These are phyloP conservation scores for Strobilomyces dryophilus DNA, from an alignment of 768 basidiomycete genomes.

Conservation along the genomic window DNA sequence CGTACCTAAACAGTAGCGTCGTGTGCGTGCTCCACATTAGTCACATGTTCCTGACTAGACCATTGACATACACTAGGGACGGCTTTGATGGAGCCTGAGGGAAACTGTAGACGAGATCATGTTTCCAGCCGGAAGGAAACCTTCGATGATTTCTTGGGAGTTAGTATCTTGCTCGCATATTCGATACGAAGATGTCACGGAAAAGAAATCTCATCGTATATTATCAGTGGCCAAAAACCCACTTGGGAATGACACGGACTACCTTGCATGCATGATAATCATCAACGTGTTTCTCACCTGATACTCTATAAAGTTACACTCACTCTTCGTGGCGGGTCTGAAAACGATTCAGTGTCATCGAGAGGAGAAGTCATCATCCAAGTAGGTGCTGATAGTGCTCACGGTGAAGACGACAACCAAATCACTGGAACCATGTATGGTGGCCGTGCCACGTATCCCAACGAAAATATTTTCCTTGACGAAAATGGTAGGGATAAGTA, in stretches of 20 bases:
- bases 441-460: background rate
- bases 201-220: background rate
- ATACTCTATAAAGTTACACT: background rate
- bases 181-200: background rate
- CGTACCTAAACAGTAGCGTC: background rate
- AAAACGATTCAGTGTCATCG: background rate
- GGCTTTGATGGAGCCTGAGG: background rate
- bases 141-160: background rate
- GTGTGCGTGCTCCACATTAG: background rate
- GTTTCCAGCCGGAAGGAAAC: background rate
- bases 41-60: constrained; percentile 4
- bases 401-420: background rate
- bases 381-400: background rate
- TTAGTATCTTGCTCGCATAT: background rate
- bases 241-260: background rate
- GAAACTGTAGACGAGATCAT: background rate
- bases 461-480: background rate
- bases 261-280: background rate
- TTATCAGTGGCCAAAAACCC: background rate
- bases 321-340: background rate
- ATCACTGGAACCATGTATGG: background rate
- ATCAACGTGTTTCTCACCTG: background rate
- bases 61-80: background rate
- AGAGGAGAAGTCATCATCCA: background rate
- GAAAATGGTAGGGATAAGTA: background rate